These are phyloP conservation scores for Verbena officinalis DNA, from an alignment of 257 asterid species.

Conservation along the genomic window DNA sequence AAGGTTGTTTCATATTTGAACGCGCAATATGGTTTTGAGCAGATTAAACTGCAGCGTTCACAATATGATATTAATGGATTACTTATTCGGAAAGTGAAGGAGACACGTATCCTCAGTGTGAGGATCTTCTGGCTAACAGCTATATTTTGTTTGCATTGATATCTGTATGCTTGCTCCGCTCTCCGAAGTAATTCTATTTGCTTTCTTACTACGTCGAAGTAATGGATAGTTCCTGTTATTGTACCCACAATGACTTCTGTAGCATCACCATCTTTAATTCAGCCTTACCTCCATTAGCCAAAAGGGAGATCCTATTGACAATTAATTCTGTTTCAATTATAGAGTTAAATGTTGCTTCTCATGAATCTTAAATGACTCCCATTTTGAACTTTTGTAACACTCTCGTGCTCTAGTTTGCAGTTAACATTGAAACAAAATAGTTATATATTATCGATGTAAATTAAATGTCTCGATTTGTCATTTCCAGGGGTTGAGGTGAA, in stretches of 20 bases:
- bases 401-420: not conserved
- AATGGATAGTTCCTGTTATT: not conserved
- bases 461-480: conserved; percentile 4
- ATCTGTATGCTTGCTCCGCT: not conserved
- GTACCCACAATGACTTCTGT: not conserved
- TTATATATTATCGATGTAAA: not conserved
- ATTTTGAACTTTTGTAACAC: not conserved
- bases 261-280: not conserved
- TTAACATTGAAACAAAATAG: not conserved
- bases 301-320: not conserved
- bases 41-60: not conserved
- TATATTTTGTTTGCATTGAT: not conserved
- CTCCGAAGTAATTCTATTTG: not conserved
- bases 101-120: not conserved
- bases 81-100: not conserved
- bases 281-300: no score
- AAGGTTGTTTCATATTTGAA: not conserved
- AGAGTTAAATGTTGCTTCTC: not conserved
- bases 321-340: not conserved
- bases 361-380: not conserved
- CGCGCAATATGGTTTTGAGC: no score
- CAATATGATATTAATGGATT: not conserved
- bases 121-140: not conserved
- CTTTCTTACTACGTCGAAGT: not conserved
- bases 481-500: conserved; percentile 69